A percentile compares a stretch with the other conserved stretches of the same genome.
These are phyloP conservation scores for Aspergillus leporis DNA, from an alignment of 495 filamentous ascomycete genomes.

Conservation along the genomic window DNA sequence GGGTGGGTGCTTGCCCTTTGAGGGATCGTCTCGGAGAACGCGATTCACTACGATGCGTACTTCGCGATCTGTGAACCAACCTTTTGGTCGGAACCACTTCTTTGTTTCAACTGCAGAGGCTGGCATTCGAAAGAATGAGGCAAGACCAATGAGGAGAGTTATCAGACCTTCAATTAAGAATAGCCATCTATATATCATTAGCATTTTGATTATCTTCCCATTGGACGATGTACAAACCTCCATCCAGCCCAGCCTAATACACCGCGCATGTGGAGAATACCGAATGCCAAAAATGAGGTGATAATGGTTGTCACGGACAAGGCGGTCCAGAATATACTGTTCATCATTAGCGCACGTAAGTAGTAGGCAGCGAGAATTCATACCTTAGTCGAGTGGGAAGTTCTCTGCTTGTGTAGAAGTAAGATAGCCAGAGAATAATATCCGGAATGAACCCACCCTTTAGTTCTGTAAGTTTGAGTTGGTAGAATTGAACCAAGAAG, in stretches of 20 bases:
- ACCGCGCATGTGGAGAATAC: constrained; percentile 42
- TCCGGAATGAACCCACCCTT: constrained; percentile 63
- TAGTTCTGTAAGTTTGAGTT: background rate
- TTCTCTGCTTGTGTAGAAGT: constrained; percentile 65
- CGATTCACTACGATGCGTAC: constrained; percentile 62
- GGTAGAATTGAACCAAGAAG: background rate
- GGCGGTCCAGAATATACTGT: constrained; percentile 62
- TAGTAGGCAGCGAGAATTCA: constrained; percentile 14
- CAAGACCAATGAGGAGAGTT: constrained; percentile 52
- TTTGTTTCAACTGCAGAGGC: constrained; percentile 51
- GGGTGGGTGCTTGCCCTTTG: constrained; percentile 44
- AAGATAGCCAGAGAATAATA: constrained; percentile 62
- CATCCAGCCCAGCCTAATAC: constrained; percentile 34
- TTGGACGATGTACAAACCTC: constrained; percentile 14
- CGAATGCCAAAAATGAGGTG: constrained; percentile 47
- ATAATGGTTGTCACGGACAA: constrained; percentile 50
- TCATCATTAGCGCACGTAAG: background rate
- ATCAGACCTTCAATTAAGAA: constrained; percentile 59
- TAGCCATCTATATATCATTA: constrained; percentile 28
- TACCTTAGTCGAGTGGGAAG: constrained; percentile 61
- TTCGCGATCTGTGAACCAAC: constrained; percentile 64
- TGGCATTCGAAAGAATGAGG: constrained; percentile 57
- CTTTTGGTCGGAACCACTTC: constrained; percentile 55
- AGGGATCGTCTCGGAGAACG: constrained; percentile 62
- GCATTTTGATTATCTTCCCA: background rate